Percentiles rank a stretch among this genome's conserved stretches.
Conservation (phyloP, 805 yeast species). For the Pichia cephalocereana region DNA sequence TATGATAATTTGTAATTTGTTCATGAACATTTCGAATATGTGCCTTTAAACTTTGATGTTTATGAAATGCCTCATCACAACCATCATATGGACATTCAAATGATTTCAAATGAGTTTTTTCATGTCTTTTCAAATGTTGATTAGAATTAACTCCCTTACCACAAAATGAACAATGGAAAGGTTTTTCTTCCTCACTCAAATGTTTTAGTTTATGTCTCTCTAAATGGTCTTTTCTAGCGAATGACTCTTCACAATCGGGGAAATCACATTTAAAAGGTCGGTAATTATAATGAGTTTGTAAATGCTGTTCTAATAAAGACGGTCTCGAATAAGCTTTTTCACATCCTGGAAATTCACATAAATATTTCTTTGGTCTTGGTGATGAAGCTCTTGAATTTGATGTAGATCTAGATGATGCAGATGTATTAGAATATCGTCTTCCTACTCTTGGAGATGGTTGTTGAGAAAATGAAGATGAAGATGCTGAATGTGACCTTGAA, state of each 20-base stretch:
- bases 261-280: constrained; percentile 63
- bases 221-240: constrained; percentile 70
- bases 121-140: constrained; percentile 82
- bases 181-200: constrained; percentile 41
- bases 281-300: constrained; percentile 68
- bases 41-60: constrained; percentile 65
- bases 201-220: constrained; percentile 70
- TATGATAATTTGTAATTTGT: constrained; percentile 28
- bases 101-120: constrained; percentile 65
- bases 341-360: constrained; percentile 60
- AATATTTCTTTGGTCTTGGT: constrained; percentile 49
- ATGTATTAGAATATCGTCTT: constrained; percentile 1
- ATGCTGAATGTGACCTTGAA: background rate
- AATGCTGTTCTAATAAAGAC: constrained; percentile 72
- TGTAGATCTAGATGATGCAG: constrained; percentile 2
- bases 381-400: constrained; percentile 27
- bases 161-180: constrained; percentile 65
- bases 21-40: constrained; percentile 62
- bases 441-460: background rate
- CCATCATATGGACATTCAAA: constrained; percentile 50
- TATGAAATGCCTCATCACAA: constrained; percentile 62
- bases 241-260: constrained; percentile 50
- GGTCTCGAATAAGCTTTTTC: constrained; percentile 74
- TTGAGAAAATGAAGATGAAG: background rate
- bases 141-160: constrained; percentile 71